Percentiles rank a stretch among this genome's conserved stretches.
Evolutionary conservation across 768 basidiomycete species (phyloP).

Genomic region (Leccinum longicurvipes): DNA sequence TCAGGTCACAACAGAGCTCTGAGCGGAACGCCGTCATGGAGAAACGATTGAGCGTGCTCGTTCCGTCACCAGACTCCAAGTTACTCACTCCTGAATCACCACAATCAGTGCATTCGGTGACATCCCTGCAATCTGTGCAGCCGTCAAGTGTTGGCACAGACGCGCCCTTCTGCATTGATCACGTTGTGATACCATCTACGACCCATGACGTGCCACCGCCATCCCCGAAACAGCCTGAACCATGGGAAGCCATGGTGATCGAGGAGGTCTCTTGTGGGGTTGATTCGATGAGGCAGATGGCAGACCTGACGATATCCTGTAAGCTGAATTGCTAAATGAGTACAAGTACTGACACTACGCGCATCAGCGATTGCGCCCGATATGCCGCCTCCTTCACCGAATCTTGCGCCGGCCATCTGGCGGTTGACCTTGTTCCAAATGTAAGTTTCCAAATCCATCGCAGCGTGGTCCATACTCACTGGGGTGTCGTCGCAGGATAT

Average conservation of each 20-base stretch:
- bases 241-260: constrained; percentile 7
- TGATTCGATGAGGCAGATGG: background rate
- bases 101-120: constrained; percentile 3
- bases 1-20: background rate
- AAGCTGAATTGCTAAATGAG: background rate
- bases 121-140: background rate
- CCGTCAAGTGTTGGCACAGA: background rate
- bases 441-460: constrained; percentile 21
- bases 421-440: constrained; percentile 55
- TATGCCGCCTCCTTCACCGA: constrained; percentile 4
- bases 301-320: constrained; percentile 7
- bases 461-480: background rate
- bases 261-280: background rate
- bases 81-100: constrained; percentile 10
- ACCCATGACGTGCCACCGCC: background rate
- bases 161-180: background rate
- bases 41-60: constrained; percentile 13
- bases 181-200: background rate
- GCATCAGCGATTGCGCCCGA: constrained; percentile 1
- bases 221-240: background rate
- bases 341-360: background rate
- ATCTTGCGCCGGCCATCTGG: constrained; percentile 45
- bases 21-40: background rate
- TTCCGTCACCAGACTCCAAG: constrained; percentile 21
- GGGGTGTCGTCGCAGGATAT: constrained; percentile 31